phyloP scores from a whole-genome alignment of 1,284 basidiomycete species.

The Moesziomyces sp. region DNA sequence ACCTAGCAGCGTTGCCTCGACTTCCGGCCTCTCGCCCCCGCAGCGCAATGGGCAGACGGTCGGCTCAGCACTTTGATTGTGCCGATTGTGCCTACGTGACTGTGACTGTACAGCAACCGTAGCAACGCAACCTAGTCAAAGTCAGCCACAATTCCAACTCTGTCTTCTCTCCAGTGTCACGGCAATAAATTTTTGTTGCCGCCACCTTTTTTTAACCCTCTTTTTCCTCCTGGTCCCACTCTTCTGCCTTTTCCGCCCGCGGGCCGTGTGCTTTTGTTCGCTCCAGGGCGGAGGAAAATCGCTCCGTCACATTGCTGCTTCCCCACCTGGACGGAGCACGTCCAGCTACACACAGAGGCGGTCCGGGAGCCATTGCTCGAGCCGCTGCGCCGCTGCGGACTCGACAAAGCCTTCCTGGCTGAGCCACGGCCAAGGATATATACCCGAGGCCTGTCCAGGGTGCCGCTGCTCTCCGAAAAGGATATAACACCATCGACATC shows the following conservation, averaged over 20 bases:
- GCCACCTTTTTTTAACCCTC: not conserved
- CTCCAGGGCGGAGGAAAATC: not conserved
- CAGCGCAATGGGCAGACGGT: not conserved
- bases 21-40: not conserved
- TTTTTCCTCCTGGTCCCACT: not conserved
- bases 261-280: not conserved
- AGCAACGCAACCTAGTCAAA: constrained; percentile 8
- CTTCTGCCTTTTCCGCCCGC: not conserved
- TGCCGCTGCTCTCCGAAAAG: not conserved
- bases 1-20: not conserved
- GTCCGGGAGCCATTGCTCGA: not conserved
- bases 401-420: not conserved
- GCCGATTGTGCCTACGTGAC: not conserved
- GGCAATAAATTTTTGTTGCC: not conserved
- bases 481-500: constrained; percentile 3
- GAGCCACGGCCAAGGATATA: constrained; percentile 9
- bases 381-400: not conserved
- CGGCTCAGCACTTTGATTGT: not conserved
- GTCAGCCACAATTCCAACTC: constrained; percentile 3
- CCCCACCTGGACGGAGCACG: not conserved
- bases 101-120: constrained; percentile 21
- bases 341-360: not conserved
- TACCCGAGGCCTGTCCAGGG: constrained; percentile 2
- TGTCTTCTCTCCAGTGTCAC: not conserved
- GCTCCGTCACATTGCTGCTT: not conserved